Percentiles rank a stretch among this genome's conserved stretches.
Evolutionary conservation across 139 green algal genomes (phyloP).

Genomic region (Klebsormidium nitens): DNA sequence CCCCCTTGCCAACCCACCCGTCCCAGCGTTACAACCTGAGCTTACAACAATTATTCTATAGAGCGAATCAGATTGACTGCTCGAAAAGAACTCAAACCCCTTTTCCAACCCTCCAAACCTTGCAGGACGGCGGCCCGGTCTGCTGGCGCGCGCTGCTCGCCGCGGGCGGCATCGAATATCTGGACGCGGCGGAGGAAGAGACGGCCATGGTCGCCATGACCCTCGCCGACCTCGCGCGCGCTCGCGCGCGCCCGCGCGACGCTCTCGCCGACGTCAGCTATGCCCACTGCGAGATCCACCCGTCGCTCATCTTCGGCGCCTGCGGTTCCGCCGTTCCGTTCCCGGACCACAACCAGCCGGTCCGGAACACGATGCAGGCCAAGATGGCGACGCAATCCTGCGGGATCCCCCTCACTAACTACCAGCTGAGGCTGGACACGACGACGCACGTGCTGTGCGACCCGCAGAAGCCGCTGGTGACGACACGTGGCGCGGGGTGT

Average conservation of each 20-base stretch:
- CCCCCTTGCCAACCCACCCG: too few species aligned
- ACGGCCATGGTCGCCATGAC: slow-evolving; percentile 97
- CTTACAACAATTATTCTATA: too few species aligned
- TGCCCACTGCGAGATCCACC: slow-evolving; percentile 97
- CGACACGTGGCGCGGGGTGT: slow-evolving; percentile 43
- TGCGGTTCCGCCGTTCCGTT: slow-evolving; percentile 96
- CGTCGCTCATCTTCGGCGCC: slow-evolving; percentile 93
- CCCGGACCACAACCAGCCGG: slow-evolving; percentile 88
- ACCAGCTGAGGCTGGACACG: slow-evolving; percentile 45
- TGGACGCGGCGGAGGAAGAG: slow-evolving; percentile 87
- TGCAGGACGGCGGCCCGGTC: slow-evolving; percentile 27
- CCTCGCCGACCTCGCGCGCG: slow-evolving; percentile 29
- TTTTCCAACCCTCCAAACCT: too few species aligned
- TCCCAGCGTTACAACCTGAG: too few species aligned
- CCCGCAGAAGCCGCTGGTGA: slow-evolving; percentile 83
- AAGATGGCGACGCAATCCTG: slow-evolving; percentile 75
- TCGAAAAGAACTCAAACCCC: too few species aligned
- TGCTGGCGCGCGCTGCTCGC: slow-evolving; percentile 44
- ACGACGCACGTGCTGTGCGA: slow-evolving; percentile 81
- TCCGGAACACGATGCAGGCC: slow-evolving; percentile 86
- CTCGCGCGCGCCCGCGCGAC: background rate
- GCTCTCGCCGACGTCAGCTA: slow-evolving; percentile 56
- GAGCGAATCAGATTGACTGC: too few species aligned
- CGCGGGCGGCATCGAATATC: slow-evolving; percentile 65
- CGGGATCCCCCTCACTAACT: slow-evolving; percentile 82